Percentiles rank a stretch among this genome's conserved stretches.
These are phyloP conservation scores for Colletotrichum sp. DNA, from an alignment of 2,329 filamentous ascomycete genomes.

Conservation along the genomic window DNA sequence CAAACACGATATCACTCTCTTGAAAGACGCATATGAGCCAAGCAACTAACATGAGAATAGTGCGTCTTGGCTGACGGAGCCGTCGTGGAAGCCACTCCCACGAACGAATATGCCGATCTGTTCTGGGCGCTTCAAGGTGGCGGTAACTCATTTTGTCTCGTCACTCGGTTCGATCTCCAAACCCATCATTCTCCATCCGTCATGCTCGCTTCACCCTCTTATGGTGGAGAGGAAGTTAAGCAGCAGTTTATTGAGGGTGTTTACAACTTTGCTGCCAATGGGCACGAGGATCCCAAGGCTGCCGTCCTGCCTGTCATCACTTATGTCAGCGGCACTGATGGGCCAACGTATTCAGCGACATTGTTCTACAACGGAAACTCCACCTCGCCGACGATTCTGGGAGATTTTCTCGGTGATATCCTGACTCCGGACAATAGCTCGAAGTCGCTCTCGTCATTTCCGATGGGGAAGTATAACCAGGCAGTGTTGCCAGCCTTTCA, in stretches of 20 bases:
- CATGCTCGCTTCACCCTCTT: background rate
- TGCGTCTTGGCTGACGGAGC: background rate
- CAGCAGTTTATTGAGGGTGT: background rate
- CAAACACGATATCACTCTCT: background rate
- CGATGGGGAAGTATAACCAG: background rate
- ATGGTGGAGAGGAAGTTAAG: background rate
- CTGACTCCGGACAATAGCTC: background rate
- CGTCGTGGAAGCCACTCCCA: background rate
- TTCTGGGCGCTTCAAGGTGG: background rate
- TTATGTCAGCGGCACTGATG: background rate
- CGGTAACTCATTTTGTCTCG: background rate
- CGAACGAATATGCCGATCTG: background rate
- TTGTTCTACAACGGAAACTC: background rate
- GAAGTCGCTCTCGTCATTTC: background rate
- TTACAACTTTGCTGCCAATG: background rate
- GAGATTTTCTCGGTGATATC: background rate
- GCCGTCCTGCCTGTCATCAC: background rate
- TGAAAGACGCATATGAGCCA: background rate
- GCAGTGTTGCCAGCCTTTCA: background rate
- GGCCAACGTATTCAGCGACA: background rate
- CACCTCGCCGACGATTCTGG: background rate
- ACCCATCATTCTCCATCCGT: background rate
- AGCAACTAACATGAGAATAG: rapidly evolving
- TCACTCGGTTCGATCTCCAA: background rate
- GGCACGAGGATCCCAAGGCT: background rate